Evolutionary conservation across 2,329 filamentous ascomycete genomes (phyloP).

Genomic region (Arthrinium phaeospermum): DNA sequence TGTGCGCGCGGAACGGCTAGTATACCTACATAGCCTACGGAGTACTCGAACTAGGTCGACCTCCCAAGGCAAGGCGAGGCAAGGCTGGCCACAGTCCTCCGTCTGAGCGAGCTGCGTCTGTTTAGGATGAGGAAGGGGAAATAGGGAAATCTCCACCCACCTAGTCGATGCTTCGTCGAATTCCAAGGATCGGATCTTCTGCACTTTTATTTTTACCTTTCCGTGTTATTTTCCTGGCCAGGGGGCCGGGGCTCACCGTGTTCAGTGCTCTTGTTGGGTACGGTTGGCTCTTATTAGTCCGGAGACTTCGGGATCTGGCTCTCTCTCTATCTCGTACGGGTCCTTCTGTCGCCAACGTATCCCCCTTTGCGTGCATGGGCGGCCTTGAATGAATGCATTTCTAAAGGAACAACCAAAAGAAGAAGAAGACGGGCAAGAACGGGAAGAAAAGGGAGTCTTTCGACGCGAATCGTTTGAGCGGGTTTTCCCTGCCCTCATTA

Average conservation of each 20-base stretch:
- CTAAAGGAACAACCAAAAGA: too few relatives aligned
- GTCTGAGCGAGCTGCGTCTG: not conserved
- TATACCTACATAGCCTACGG: not conserved
- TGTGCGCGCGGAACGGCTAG: not conserved
- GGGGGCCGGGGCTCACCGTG: not conserved
- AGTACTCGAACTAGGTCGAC: not conserved
- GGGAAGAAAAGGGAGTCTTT: not conserved
- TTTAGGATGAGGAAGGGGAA: not conserved
- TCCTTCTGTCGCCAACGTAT: not conserved
- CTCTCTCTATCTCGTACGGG: not conserved
- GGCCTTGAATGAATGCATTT: not conserved
- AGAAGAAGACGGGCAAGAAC: not conserved
- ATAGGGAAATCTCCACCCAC: not conserved
- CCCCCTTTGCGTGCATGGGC: not conserved
- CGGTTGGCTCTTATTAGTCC: not conserved
- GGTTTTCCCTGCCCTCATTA: not conserved
- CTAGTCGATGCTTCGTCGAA: not conserved
- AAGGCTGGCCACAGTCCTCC: not conserved
- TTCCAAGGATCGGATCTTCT: not conserved
- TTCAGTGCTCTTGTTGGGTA: not conserved
- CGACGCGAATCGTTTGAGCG: slow-evolving; percentile 3
- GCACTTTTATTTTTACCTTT: not conserved
- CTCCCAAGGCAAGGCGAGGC: not conserved
- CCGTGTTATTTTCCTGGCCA: not conserved
- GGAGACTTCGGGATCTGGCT: not conserved